Evolutionary conservation across 108 stramenopile genomes (phyloP), one percentile per base, ranked within the genome.

Genomic region (Seminavis robusta): DNA sequence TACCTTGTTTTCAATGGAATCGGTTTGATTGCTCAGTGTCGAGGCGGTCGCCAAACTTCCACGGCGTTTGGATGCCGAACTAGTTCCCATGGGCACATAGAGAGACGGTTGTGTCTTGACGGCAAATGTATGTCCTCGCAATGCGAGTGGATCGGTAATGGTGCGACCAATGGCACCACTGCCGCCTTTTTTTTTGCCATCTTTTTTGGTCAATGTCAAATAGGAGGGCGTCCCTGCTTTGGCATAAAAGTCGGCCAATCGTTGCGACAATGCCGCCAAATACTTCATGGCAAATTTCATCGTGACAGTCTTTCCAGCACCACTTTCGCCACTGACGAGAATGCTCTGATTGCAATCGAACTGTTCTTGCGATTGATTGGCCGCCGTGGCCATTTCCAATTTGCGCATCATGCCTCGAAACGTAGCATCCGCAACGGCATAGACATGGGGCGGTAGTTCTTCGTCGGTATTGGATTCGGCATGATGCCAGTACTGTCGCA

Each of bases 361-460:
- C n/a, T 31, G 41, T 24, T 20, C 44, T 76, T 75, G 33, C 65
- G 27, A 26, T 61, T 57, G 8, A 33, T 42, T 50, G 45, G 23
- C 55, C 42, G 21, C 71, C 27, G 30, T 33, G 38, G 36, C 71
- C 62, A 39, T 77, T 15, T 83, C 71, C n/a, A 83, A 57, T n/a
- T 64, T 47, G 15, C 43, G 66, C 63, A 73, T 79, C 84, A 94
- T 84, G 55, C 37, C 69, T 19, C 82, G 77, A 67, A 86, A 86
- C 0, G 92, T 75, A 26, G 63, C 32, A 57, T 89, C 84, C 4
- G 92, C 94, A 4, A 92, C 70, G 28, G 76, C 79, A 51, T 80
- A 95, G 9, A 92, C 84, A 67, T 95, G 94, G 10, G 94, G 92
- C n/a, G 61, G 67, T 16, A 79, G 53, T 2, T 15, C 7, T 16